Base-by-base conservation (phyloP, 768 basidiomycete genomes). In the Leucocoprinus birnbaumii region DNA sequence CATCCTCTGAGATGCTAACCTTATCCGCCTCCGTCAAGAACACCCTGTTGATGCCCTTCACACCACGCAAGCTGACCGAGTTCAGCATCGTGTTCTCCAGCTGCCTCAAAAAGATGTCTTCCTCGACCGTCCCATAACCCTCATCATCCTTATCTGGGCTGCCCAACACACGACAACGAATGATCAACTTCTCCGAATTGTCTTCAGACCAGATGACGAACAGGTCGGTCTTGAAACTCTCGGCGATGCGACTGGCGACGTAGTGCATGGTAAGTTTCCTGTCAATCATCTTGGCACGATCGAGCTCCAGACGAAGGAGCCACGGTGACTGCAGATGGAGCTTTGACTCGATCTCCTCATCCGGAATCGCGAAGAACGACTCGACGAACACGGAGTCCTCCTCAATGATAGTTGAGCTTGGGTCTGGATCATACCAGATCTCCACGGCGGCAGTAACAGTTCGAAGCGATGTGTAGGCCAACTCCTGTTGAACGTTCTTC, bases 151-250 rank as follows among this genome's bases (percentile, higher is more conserved):
- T 94, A 62, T 94, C 90, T 8, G 79, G 80, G 38, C 86, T 85
- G 41, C 90, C 89, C 48, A 91, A 71, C 7, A 98, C 89, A 77
- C 97, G 92, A 69, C 97, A 96, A 43, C 97, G 96, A 62, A 99
- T 90, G 63, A 98, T 83, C 10, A 98, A 84, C 74, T 98, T 98
- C 71, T 96, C 92, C 2, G 96, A 91, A 72, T 97, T 98, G 71
- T 98, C 96, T 79, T 98, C 96, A 60, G 92, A 94, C 90, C 94
- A 97, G 61, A 98, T 97, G 69, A 98, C 94, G 69, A 98, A 98
- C 13, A 98, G 76, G 66, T 98, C 96, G 2, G 91, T 88, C 68
- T 94, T 91, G 78, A 98, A 98, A 60, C 85, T 94, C 68, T 94
- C 91, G 18, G 90, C 89, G 56, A 99, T 98, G 40, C 90, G 86